Base-by-base conservation (phyloP, 805 yeast species). In the Barnettozyma wickerhamii region DNA sequence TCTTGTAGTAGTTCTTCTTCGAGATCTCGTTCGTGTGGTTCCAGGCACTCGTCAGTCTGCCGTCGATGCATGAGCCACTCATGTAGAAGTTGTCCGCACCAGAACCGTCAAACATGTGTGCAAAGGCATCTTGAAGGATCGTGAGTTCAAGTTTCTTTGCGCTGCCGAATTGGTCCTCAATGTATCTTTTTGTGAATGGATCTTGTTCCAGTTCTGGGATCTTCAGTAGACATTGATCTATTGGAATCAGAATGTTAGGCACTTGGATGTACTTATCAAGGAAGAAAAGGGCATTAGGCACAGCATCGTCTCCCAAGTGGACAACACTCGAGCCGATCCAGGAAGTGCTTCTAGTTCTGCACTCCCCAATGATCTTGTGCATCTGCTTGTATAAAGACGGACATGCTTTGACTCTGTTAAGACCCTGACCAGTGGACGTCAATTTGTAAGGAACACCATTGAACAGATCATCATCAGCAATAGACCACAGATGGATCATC, bases 251-350 rank as follows among this genome's bases (percentile, higher is more conserved):
- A 28, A 84, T 84, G 37, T 81, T 72, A 23, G 93, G 93, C 3
- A 85, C 86, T 59, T 84, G 95, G 23, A 81, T 74, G 56, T 84
- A 84, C 57, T 85, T 84, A 60, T 84, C 93, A 38, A 84, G 62
- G 65, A 84, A 84, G 56, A 84, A 84, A 45, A 85, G 58, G 0
- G 91, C 89, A 58, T 84, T 84, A 3, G 95, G 95, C 5, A 84
- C 95, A 2, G 90, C 84, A 51, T 80, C 83, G 59, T 84, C 95
- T 30, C 93, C 95, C 14, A 85, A 55, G 60, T 84, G 95, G 19
- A 84, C 84, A 18, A 82, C 91, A 13, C 84, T 77, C 5, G 87
- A 79, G 2, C 95, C 95, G 26, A 84, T 81, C 91, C 93, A 84
- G 3, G 73, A 64, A 4, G 81, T 75, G 18, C 84, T 75, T 36